Evolutionary conservation across 2,329 filamentous ascomycete genomes (phyloP).

Genomic region (Fusarium oligoseptatum): DNA sequence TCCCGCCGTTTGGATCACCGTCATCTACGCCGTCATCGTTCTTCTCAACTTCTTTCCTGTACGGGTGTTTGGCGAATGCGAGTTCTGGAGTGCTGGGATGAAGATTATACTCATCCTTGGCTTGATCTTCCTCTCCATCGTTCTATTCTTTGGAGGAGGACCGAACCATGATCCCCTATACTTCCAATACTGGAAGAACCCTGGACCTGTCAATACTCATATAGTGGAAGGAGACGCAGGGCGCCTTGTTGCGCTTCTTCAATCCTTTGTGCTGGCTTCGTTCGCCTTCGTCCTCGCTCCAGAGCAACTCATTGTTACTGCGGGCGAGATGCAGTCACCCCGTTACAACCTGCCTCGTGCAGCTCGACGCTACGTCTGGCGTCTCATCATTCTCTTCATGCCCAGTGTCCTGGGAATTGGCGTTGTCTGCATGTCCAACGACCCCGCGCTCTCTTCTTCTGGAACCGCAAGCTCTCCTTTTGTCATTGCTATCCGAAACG

Average conservation of each 20-base stretch:
- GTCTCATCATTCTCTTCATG: conserved; percentile 59
- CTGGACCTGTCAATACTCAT: neutral
- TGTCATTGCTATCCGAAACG: neutral
- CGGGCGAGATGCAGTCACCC: conserved; percentile 49
- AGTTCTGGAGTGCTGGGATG: neutral
- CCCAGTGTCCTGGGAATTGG: neutral
- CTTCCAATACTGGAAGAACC: conserved; percentile 47
- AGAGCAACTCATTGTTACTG: conserved; percentile 46
- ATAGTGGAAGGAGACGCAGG: neutral
- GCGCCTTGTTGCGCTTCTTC: conserved; percentile 52
- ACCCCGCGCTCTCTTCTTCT: neutral
- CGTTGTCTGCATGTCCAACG: neutral
- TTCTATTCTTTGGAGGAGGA: conserved; percentile 62
- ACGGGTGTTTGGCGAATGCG: neutral
- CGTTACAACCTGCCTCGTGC: conserved; percentile 48
- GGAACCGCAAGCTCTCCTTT: neutral
- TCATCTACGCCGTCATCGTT: neutral
- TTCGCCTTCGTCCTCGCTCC: conserved; percentile 42
- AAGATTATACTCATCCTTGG: conserved; percentile 58
- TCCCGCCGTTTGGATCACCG: neutral
- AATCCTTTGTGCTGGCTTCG: conserved; percentile 57
- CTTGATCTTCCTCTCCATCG: conserved; percentile 60
- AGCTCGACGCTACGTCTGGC: conserved; percentile 43
- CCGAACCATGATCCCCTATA: conserved; percentile 59
- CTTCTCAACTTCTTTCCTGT: neutral